These are phyloP conservation scores for Draba incana DNA, from an alignment of 345 rosid genomes.

Conservation along the genomic window DNA sequence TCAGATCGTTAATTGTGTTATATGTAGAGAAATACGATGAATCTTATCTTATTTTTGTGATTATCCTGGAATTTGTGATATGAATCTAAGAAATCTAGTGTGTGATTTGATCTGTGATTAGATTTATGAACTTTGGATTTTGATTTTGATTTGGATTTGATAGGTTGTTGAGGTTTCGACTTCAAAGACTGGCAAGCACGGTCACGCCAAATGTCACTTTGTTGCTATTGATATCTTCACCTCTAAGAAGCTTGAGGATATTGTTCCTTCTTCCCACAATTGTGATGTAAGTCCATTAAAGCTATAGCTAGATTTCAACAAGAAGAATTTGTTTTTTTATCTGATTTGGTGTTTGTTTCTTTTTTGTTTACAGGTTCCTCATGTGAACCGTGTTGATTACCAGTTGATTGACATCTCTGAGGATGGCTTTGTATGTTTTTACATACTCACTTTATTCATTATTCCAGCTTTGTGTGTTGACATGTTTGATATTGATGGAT, in stretches of 20 bases:
- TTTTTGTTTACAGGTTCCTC: slow-evolving; percentile 57
- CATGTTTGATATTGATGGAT: neutral
- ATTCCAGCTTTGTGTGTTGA: neutral
- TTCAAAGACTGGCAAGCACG: slow-evolving; percentile 88
- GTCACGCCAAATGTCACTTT: slow-evolving; percentile 94
- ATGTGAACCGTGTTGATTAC: slow-evolving; percentile 72
- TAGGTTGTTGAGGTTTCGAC: slow-evolving; percentile 95
- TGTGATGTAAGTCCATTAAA: slow-evolving; percentile 57
- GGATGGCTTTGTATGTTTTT: slow-evolving; percentile 72
- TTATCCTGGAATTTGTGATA: neutral
- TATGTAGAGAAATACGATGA: too few species aligned
- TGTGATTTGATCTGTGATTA: slow-evolving; percentile 6
- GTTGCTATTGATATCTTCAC: slow-evolving; percentile 86
- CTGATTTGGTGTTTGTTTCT: neutral
- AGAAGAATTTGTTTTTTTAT: too few species aligned
- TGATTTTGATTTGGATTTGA: neutral
- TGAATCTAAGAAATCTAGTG: neutral
- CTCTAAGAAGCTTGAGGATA: slow-evolving; percentile 87
- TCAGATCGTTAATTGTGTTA: neutral
- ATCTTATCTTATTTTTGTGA: too few species aligned
- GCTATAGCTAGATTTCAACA: too few species aligned
- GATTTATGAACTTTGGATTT: neutral
- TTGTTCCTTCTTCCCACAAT: slow-evolving; percentile 91
- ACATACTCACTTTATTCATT: neutral
- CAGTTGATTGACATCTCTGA: slow-evolving; percentile 83